Evolutionary conservation across 345 rosid genomes (phyloP), one percentile per base, ranked within the genome.

Genomic region (Euphorbia tirucalli): DNA sequence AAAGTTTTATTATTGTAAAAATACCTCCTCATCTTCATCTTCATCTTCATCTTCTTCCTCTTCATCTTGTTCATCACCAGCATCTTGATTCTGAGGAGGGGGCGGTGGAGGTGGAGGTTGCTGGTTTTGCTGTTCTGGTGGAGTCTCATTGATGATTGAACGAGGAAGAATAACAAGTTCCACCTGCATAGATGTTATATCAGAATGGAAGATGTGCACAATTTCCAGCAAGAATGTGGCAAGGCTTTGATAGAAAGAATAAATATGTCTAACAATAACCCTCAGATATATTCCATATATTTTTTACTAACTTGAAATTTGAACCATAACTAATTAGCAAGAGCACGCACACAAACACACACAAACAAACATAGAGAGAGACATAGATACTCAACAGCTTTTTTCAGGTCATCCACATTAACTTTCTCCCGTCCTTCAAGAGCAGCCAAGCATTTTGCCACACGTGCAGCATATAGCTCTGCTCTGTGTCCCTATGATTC

Each of bases 121-220:
- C 68, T 93, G 94, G 80, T 90, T 84, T 80, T 91, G 88, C 70
- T 94, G 95, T 61, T 92, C 97, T 55, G 97, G 96, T 59, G 96
- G 97, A 49, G 66, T 87, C 73, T 94, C 96, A 77, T 63, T 87
- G 54, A 89, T 25, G 18, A 82, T 82, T n/a, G 98, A 94, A 80
- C 96, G 93, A 63, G 96, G 97, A 84, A 94, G 97, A 78, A 94
- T 90, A 77, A 94, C 97, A 82, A 94, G 78, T 80, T 92, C 98
- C 52, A 94, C 98, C 98, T 94, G 89, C 65, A 78, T 61, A 75
- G 61, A 64, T 61, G 22, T 65, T 24, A 55, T 46, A 70, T 81
- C 60, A 79, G 65, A 65, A 61, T 32, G 73, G 70, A n/a, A n/a
- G n/a, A n/a, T n/a, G n/a, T n/a, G n/a, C n/a, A n/a, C n/a, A n/a